Base-by-base conservation (phyloP, 2,329 filamentous ascomycete species). In the Calonectria honghensis region DNA sequence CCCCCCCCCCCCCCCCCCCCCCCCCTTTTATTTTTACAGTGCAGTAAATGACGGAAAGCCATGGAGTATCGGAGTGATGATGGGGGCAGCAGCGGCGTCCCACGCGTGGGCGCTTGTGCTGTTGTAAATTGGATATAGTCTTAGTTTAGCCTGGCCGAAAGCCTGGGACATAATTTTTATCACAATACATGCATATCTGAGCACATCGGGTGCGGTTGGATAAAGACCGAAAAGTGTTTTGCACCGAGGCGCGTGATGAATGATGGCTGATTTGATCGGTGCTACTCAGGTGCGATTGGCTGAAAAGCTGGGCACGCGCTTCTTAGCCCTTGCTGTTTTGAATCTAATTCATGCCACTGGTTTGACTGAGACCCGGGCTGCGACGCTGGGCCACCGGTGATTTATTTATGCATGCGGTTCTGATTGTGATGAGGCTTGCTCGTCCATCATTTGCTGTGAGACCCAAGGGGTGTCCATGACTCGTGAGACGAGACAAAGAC, bases 31-130 rank as follows among this genome's bases (percentile, higher is more conserved):
- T 20, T 39, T 29, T 39, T 63, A 63, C 7, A 63, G 35, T 29
- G 37, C 10, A 20, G 57, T 13, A 39, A 41, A 39, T 27, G 57
- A 63, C 27, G 57, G 57, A 45, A 63, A 63, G 57, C 57, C 39
- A 63, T 41, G 57, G 57, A 63, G 57, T 63, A 63, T 5, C 29
- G 57, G 57, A 63, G 57, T 41, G 57, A 63, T 27, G 57, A 63
- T 7, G 14, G 35, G 18, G 35, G 24, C 24, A 24, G 24, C 24
- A 24, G 24, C 24, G 6, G n/a, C 37, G 35, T 10, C 20, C 24
- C 13, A 24, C 37, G n/a, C 13, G 32, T 37, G 57, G 57, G n/a
- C 57, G 57, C 32, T n/a, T 18, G 14, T 29, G 35, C n/a, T 20
- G 57, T 29, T 63, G 57, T 31, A 41, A 41, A 63, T 63, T 31